Evolutionary conservation across 2,329 filamentous ascomycete species (phyloP).

Genomic region (Cadophora sp.): DNA sequence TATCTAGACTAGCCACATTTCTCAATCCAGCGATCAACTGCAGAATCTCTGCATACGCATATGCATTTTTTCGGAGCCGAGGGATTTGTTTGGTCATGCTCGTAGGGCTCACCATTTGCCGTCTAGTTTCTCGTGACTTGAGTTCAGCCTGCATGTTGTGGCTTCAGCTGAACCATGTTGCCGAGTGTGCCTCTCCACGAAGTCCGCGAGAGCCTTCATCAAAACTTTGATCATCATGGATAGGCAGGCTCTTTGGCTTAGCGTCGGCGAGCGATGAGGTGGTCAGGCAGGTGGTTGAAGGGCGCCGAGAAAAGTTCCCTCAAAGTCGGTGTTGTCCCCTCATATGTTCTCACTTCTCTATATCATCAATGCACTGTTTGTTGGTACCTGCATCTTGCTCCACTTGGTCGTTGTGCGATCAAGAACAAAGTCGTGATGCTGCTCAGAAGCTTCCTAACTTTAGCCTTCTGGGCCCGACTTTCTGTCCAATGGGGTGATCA

Average conservation of each 20-base stretch:
- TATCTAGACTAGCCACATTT: not conserved
- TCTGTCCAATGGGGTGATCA: slow-evolving; percentile 18
- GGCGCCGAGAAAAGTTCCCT: not conserved
- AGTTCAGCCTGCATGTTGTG: slow-evolving; percentile 12
- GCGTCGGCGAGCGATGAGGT: slow-evolving; percentile 7
- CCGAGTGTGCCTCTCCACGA: not conserved
- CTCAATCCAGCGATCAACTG: not conserved
- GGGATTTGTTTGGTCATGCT: slow-evolving; percentile 2
- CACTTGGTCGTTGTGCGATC: not conserved
- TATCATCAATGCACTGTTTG: not conserved
- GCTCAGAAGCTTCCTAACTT: slow-evolving; percentile 49
- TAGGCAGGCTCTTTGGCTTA: not conserved
- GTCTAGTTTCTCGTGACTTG: slow-evolving; percentile 6
- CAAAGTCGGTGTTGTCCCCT: not conserved
- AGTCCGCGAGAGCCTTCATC: not conserved
- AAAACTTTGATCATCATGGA: not conserved
- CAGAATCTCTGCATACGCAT: slow-evolving; percentile 2
- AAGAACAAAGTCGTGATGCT: slow-evolving; percentile 3
- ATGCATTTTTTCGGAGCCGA: not conserved
- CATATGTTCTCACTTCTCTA: not conserved
- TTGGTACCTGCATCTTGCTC: not conserved
- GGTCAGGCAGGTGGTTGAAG: not conserved
- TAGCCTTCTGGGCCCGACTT: slow-evolving; percentile 14
- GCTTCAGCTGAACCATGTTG: slow-evolving; percentile 7
- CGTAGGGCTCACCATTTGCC: slow-evolving; percentile 7